A percentile compares a stretch with the other conserved stretches of the same genome.
These are phyloP conservation scores for Botrytis squamosa DNA, from an alignment of 2,329 filamentous ascomycete species.

Conservation along the genomic window DNA sequence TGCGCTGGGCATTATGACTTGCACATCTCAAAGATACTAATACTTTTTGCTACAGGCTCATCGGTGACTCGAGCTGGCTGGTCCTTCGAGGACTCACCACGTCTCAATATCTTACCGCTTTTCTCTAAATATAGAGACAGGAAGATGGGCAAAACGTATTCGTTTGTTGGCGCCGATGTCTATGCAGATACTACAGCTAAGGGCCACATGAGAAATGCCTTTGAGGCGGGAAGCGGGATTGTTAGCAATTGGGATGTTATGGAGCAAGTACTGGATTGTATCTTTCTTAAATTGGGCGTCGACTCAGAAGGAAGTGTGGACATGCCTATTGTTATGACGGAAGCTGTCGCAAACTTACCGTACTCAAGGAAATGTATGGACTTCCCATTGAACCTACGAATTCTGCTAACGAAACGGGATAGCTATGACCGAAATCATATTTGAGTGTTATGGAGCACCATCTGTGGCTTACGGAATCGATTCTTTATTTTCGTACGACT, in stretches of 20 bases:
- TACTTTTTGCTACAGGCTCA: constrained; percentile 59
- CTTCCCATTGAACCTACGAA: background rate
- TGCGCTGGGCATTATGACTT: background rate
- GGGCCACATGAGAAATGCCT: constrained; percentile 85
- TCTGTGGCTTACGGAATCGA: constrained; percentile 93
- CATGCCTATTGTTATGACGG: constrained; percentile 89
- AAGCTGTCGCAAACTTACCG: constrained; percentile 84
- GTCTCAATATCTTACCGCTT: constrained; percentile 79
- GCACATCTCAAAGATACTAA: constrained; percentile 22
- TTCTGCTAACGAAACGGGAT: constrained; percentile 35
- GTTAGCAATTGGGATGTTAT: constrained; percentile 98
- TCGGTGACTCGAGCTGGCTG: constrained; percentile 88
- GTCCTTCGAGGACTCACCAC: constrained; percentile 85
- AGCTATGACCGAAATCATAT: constrained; percentile 97
- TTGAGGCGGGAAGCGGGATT: constrained; percentile 86
- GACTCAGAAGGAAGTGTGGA: constrained; percentile 77
- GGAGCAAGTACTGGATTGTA: constrained; percentile 91
- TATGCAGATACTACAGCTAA: constrained; percentile 92
- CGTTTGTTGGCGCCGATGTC: constrained; percentile 88
- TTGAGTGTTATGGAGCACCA: constrained; percentile 91
- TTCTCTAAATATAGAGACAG: constrained; percentile 95
- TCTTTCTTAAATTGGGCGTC: constrained; percentile 90
- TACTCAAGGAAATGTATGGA: constrained; percentile 83
- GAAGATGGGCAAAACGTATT: constrained; percentile 87
- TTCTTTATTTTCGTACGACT: constrained; percentile 90